Percentiles rank a stretch among this genome's conserved stretches.
Conservation (phyloP, 2,329 filamentous ascomycete species). For the Leptographium galeiforme region DNA sequence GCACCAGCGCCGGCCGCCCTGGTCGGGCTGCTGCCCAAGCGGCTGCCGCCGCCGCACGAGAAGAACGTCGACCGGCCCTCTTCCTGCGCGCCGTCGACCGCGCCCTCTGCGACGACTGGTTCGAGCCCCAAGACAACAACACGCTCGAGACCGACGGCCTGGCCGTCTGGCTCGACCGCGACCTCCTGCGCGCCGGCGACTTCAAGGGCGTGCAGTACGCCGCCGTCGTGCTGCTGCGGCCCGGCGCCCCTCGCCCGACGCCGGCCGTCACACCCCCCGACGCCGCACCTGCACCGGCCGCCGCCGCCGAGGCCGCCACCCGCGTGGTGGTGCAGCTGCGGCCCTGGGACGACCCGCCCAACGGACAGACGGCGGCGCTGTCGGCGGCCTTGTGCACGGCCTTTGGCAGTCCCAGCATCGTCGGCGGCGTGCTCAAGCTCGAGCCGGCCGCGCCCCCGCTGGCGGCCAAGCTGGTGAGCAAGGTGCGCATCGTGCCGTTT, state of each 20-base stretch:
- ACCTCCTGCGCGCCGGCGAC: conserved; percentile 56
- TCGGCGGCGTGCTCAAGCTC: conserved; percentile 77
- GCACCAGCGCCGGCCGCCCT: conserved; percentile 53
- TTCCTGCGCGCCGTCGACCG: conserved; percentile 74
- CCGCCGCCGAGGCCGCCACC: conserved; percentile 36
- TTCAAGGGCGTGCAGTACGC: conserved; percentile 68
- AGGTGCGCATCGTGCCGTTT: conserved; percentile 74
- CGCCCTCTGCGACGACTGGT: conserved; percentile 57
- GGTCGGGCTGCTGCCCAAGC: conserved; percentile 21
- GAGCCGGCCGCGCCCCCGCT: conserved; percentile 67
- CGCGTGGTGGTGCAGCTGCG: conserved; percentile 65
- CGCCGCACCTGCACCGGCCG: conserved; percentile 6
- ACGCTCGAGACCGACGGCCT: conserved; percentile 35
- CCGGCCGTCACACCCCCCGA: background rate
- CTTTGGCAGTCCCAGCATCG: conserved; percentile 57
- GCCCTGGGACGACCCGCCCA: conserved; percentile 77
- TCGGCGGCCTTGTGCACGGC: conserved; percentile 65
- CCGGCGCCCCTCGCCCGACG: conserved; percentile 41
- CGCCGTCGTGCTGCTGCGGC: conserved; percentile 73
- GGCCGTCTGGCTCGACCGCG: conserved; percentile 73
- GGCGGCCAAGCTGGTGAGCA: conserved; percentile 33
- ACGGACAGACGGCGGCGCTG: conserved; percentile 64
- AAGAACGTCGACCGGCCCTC: conserved; percentile 52
- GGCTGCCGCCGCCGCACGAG: conserved; percentile 37
- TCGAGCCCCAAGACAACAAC: conserved; percentile 47